phyloP scores from a whole-genome alignment of 2,329 filamentous ascomycete genomes.

The Aspergillus arachidicola region DNA sequence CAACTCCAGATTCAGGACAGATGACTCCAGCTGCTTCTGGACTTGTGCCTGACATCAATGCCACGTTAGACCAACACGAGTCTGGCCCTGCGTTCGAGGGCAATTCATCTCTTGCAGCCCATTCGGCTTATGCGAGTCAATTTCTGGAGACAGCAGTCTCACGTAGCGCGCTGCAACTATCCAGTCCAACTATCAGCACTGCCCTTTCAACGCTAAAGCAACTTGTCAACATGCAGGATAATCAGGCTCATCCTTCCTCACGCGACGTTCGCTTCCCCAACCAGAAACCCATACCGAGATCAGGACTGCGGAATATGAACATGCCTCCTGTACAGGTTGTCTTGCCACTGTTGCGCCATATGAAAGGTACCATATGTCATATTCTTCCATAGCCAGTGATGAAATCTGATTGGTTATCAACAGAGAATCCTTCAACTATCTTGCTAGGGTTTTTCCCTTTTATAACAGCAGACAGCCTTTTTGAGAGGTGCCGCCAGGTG shows the following conservation, averaged over 20 bases:
- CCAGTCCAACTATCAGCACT: constrained; percentile 41
- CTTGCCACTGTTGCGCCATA: constrained; percentile 33
- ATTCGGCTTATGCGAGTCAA: constrained; percentile 51
- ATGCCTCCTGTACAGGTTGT: constrained; percentile 42
- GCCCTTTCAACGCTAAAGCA: constrained; percentile 43
- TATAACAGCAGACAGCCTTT: constrained; percentile 36
- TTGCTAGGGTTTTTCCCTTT: constrained; percentile 37
- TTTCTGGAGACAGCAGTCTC: constrained; percentile 47
- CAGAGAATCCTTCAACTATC: constrained; percentile 26
- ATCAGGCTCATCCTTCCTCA: constrained; percentile 23
- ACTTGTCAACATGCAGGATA: constrained; percentile 41
- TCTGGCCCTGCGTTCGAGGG: constrained; percentile 47
- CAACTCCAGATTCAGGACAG: constrained; percentile 17
- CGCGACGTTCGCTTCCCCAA: constrained; percentile 32
- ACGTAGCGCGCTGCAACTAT: constrained; percentile 35
- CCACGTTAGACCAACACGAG: constrained; percentile 32
- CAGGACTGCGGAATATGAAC: constrained; percentile 36
- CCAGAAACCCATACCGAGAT: constrained; percentile 24
- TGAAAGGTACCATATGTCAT: constrained; percentile 32
- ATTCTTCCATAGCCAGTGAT: background rate
- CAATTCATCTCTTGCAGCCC: constrained; percentile 51
- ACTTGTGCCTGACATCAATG: constrained; percentile 22
- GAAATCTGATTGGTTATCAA: background rate
- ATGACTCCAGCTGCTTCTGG: constrained; percentile 15
- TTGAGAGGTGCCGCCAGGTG: constrained; percentile 44